Base-by-base conservation (phyloP, 441 rosid genomes). In the Erodium trifolium region DNA sequence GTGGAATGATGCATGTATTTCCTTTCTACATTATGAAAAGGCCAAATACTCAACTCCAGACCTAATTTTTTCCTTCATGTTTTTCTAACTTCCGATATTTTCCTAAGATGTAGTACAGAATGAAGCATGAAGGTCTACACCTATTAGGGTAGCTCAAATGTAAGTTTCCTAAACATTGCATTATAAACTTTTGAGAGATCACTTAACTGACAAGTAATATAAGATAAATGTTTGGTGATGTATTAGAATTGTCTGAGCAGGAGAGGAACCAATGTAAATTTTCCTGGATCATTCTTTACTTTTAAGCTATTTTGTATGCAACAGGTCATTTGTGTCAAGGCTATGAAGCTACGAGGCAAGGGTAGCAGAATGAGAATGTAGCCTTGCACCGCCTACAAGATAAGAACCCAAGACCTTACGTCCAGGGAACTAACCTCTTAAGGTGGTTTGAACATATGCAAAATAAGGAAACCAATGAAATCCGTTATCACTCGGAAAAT, bases 21-120 rank as follows among this genome's bases (percentile, higher is more conserved):
- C 39, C 39, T 59, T 31, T 63, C 18, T 31, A 31, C 43, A 31
- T 34, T 5, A 63, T 63, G 41, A 7, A 63, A n/a, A 63, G 18
- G 43, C 43, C 43, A 63, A 31, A 63, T 63, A 31, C 19, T 63
- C 66, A 63, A 63, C 66, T 29, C 29, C 16, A 63, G 29, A 27
- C 37, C 8, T 11, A 12, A 19, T 29, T 63, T 7, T 11, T 63
- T 63, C 27, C 4, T 41, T 12, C 45, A 11, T 41, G 45, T 41
- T 41, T 41, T 41, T 8, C 1, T 41, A 41, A 1, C 66, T 63
- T 63, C 4, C 4, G 23, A 29, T 63, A 63, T 31, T 34, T 31
- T 31, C 43, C 66, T 29, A 31, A 13, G 43, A 29, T 29, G 45
- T 63, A 13, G 17, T 12, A 31, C 4, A 31, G 12, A n/a, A 63